Evolutionary conservation across 805 yeast species (phyloP).

Genomic region (Zygoascus tannicola): DNA sequence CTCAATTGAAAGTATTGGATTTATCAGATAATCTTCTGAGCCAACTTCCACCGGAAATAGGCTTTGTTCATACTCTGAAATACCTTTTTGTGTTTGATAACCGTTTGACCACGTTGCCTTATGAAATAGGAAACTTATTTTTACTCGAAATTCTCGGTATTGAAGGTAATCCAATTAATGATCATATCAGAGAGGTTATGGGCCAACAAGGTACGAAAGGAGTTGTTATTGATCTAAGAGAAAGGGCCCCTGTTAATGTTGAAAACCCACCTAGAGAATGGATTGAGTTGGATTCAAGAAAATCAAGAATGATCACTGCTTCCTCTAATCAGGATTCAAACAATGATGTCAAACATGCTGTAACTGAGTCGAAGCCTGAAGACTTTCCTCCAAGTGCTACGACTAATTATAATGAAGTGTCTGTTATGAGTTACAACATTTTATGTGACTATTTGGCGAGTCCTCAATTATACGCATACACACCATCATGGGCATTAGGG

Average conservation of each 20-base stretch:
- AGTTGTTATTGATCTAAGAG: conserved; percentile 71
- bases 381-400: conserved; percentile 3
- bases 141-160: conserved; percentile 82
- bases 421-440: conserved; percentile 80
- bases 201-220: conserved; percentile 81
- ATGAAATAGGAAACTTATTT: conserved; percentile 74
- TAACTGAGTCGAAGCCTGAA: conserved; percentile 1
- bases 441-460: conserved; percentile 95
- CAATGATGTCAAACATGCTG: conserved; percentile 5
- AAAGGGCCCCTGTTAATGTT: conserved; percentile 58
- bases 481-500: conserved; percentile 94
- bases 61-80: conserved; percentile 68
- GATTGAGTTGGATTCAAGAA: conserved; percentile 65
- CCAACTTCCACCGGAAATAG: conserved; percentile 75
- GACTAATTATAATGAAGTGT: conserved; percentile 36
- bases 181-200: conserved; percentile 51
- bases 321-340: conserved; percentile 1
- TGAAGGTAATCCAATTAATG: conserved; percentile 84
- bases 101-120: conserved; percentile 63
- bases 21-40: conserved; percentile 66
- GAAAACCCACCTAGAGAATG: conserved; percentile 74
- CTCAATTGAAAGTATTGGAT: conserved; percentile 72
- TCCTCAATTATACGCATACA: conserved; percentile 79
- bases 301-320: conserved; percentile 35
- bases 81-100: conserved; percentile 86